phyloP scores from a whole-genome alignment of 176 grass and related monocot species.

The Carex myosuroides region DNA sequence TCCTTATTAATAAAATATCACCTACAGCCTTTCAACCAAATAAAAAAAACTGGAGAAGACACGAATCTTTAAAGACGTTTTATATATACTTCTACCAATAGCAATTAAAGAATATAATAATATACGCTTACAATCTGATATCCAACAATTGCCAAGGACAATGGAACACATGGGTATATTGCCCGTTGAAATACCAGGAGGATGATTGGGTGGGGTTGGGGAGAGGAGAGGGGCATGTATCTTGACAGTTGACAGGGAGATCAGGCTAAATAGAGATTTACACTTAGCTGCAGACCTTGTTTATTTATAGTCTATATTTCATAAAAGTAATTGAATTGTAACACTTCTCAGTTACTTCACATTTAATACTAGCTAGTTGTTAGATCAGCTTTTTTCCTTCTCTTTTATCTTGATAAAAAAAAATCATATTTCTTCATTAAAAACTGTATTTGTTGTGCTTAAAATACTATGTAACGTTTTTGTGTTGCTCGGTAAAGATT shows the following conservation, averaged over 20 bases:
- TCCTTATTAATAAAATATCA: too few species aligned
- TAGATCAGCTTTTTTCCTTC: too few species aligned
- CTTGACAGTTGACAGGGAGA: not conserved
- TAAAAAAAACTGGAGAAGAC: not conserved
- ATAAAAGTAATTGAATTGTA: too few species aligned
- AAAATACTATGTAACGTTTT: too few species aligned
- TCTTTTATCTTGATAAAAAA: too few species aligned
- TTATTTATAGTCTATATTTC: not conserved
- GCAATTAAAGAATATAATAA: not conserved
- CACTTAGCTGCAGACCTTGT: not conserved
- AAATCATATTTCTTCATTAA: too few species aligned
- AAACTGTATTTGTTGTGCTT: too few species aligned
- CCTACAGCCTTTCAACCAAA: too few species aligned
- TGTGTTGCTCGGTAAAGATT: too few species aligned
- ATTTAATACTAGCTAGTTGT: too few species aligned
- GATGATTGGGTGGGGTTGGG: too few species aligned
- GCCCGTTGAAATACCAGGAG: not conserved
- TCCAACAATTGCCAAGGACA: not conserved
- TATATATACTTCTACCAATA: not conserved
- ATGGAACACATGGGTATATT: not conserved
- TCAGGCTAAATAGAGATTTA: not conserved
- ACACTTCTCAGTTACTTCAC: too few species aligned
- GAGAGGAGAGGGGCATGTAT: not conserved
- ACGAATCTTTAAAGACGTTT: not conserved
- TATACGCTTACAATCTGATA: slow-evolving; percentile 1